Conservation (phyloP, 495 filamentous ascomycete species). For the Hypoxylon rickii region DNA sequence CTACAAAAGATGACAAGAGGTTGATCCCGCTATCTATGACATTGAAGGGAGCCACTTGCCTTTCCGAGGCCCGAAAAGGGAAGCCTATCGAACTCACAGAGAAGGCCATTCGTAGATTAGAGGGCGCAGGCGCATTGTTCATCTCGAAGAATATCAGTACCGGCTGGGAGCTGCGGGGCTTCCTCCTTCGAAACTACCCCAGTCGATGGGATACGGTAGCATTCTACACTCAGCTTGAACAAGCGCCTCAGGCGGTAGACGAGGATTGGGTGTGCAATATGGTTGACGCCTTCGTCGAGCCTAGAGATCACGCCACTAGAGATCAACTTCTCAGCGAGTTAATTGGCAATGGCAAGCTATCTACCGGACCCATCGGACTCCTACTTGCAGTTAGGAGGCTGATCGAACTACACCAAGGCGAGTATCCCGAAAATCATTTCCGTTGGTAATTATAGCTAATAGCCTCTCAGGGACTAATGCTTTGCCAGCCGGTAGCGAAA, state of each 20-base stretch:
- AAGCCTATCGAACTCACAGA: constrained; percentile 18
- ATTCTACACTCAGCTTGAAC: constrained; percentile 24
- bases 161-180: constrained; percentile 48
- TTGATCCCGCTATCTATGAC: constrained; percentile 14
- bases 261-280: constrained; percentile 29
- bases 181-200: constrained; percentile 40
- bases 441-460: constrained; percentile 18
- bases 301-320: constrained; percentile 9
- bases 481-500: constrained; percentile 1
- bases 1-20: constrained; percentile 4
- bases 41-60: constrained; percentile 25
- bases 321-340: constrained; percentile 29
- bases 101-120: constrained; percentile 28
- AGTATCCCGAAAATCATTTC: constrained; percentile 3
- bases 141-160: constrained; percentile 30
- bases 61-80: constrained; percentile 4
- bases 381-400: constrained; percentile 35
- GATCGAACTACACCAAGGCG: constrained; percentile 30
- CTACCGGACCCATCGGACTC: constrained; percentile 27
- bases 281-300: constrained; percentile 32
- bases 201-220: constrained; percentile 18
- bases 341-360: constrained; percentile 25
- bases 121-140: constrained; percentile 35
- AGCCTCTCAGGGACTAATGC: constrained; percentile 13
- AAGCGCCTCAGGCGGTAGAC: constrained; percentile 20